A percentile compares a stretch with the other conserved stretches of the same genome.
phyloP scores from a whole-genome alignment of 2,329 filamentous ascomycete species.

The Colletotrichum truncatum region DNA sequence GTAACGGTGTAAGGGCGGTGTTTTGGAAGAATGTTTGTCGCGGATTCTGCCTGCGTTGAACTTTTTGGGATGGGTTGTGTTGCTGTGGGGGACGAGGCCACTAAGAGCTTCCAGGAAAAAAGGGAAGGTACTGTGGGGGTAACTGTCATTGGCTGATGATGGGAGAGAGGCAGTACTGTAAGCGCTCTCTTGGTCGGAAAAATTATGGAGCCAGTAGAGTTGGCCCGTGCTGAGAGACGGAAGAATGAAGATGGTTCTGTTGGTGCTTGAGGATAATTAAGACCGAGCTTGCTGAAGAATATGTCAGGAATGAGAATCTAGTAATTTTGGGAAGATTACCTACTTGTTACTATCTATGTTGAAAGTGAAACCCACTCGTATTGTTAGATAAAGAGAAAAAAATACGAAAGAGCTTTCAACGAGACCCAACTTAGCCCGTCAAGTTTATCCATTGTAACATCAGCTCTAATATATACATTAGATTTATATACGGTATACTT shows the following conservation, averaged over 20 bases:
- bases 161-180: not conserved
- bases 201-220: not conserved
- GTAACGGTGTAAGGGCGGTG: not conserved
- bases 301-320: not conserved
- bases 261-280: not conserved
- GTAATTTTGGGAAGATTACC: not conserved
- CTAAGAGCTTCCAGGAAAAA: slow-evolving; percentile 12
- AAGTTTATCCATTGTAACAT: no score
- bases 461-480: no score
- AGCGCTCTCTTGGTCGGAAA: slow-evolving; percentile 19
- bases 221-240: slow-evolving; percentile 1
- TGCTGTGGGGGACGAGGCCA: slow-evolving; percentile 27
- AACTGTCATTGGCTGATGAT: slow-evolving; percentile 15
- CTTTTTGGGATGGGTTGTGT: slow-evolving; percentile 27
- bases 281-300: not conserved
- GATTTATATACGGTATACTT: no score
- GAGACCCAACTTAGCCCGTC: no score
- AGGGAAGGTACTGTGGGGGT: slow-evolving; percentile 25
- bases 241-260: not conserved
- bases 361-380: no score
- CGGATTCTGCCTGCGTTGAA: slow-evolving; percentile 17
- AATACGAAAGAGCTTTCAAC: no score
- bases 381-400: no score
- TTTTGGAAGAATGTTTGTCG: slow-evolving; percentile 7
- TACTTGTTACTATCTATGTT: not conserved